Evolutionary conservation across 2,329 filamentous ascomycete genomes (phyloP), one percentile per base, ranked within the genome.

Genomic region (Aureobasidium subglaciale): DNA sequence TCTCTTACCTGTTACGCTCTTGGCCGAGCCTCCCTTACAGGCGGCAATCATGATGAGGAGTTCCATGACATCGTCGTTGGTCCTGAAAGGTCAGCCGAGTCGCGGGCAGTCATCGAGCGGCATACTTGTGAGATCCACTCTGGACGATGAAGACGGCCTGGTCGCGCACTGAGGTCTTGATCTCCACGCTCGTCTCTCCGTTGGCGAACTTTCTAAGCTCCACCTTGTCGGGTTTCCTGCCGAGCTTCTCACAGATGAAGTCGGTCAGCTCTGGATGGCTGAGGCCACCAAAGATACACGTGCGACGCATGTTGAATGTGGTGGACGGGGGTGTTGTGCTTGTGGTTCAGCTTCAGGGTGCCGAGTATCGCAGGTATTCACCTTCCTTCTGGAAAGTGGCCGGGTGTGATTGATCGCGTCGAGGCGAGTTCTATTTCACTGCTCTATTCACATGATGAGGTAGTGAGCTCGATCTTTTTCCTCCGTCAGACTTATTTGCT

Each of bases 51-150:
- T 95, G 73, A 99, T 97, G 68, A 99, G 82, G 68, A 99, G 81
- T 79, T 99, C 93, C 90, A 99, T 96, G 69, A 99, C 90, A 67
- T 90, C 95, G 75, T 99, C 93, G 72, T 99, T 99, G 79, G 96
- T 96, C 75, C 74, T 77, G 68, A 58, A 35, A 57, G 56, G 63
- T 68, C 63, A 68, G 63, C 58, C 54, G 59, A 59, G 59, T 60
- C 7, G n/a, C 8, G 8, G 41, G 46, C 43, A 49, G 46, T 56
- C 54, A 53, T 38, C 46, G 41, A 53, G 32, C 29, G 49, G 64
- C 73, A 48, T 68, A 78, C 76, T 87, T 90, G 68, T 84, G 81
- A 74, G 93, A 96, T 62, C 93, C 93, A 60, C 92, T 97, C 77
- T 99, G 93, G 59, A 99, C 87, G 69, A 99, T 92, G 72, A 97